These are phyloP conservation scores for Metarhizium album DNA, from an alignment of 2,329 filamentous ascomycete genomes.

Conservation along the genomic window DNA sequence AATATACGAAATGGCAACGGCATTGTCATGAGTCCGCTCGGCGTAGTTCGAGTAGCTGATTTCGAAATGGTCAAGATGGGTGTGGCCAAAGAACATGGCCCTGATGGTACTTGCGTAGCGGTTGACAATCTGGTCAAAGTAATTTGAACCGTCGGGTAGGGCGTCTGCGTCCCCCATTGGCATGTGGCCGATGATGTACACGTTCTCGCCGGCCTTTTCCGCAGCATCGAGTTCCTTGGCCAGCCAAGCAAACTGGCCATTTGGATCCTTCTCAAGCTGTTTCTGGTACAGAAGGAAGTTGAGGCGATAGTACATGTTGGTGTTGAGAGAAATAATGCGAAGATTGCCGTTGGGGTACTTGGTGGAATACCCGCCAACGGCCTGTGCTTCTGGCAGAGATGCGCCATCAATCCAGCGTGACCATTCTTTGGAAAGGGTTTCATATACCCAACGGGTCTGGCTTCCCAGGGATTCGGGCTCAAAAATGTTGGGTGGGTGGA, in stretches of 20 bases:
- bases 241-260: slow-evolving; percentile 41
- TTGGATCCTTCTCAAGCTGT: slow-evolving; percentile 36
- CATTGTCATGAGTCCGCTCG: slow-evolving; percentile 28
- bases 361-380: slow-evolving; percentile 40
- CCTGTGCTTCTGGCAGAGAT: slow-evolving; percentile 19
- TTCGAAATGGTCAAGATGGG: slow-evolving; percentile 44
- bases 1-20: slow-evolving; percentile 39
- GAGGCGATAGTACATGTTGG: slow-evolving; percentile 46
- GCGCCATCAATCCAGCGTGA: slow-evolving; percentile 31
- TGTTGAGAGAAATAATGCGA: slow-evolving; percentile 48
- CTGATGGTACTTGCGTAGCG: slow-evolving; percentile 43
- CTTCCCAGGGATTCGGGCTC: slow-evolving; percentile 28
- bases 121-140: slow-evolving; percentile 40
- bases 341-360: slow-evolving; percentile 34
- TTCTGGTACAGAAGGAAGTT: slow-evolving; percentile 46
- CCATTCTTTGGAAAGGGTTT: slow-evolving; percentile 36
- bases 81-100: slow-evolving; percentile 46
- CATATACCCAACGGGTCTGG: slow-evolving; percentile 41
- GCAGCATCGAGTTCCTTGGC: slow-evolving; percentile 40
- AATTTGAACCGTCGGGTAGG: slow-evolving; percentile 39
- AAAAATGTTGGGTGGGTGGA: slow-evolving; percentile 41
- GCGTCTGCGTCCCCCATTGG: slow-evolving; percentile 37
- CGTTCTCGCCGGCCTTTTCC: slow-evolving; percentile 38
- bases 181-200: slow-evolving; percentile 48
- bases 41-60: slow-evolving; percentile 41